Evolutionary conservation across 441 rosid species (phyloP), one percentile per base, ranked within the genome.

Genomic region (Adansonia madagascariensis): DNA sequence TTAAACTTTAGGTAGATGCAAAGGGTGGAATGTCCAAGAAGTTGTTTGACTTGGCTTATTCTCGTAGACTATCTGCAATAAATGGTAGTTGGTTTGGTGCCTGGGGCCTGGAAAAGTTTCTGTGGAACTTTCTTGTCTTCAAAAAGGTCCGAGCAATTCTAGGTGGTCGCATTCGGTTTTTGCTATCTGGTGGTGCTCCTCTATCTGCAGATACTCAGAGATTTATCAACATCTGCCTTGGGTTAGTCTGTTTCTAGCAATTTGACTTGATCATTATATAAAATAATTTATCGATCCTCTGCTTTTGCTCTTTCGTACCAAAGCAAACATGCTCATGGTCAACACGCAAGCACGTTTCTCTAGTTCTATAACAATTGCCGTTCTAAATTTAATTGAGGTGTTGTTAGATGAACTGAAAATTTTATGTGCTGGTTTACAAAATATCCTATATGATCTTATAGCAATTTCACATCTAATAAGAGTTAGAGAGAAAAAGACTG

Each of bases 131-230:
- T 79, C 88, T 94, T 77, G 98, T 96, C 79, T 96, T 96, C 75
- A 82, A 83, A 74, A 93, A 93, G 87, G 93, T 96, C 80, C 88
- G 82, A 77, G 97, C 98, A 60, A 82, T 93, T 77, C 78, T 96
- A 85, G 99, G 99, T 80, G 97, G 99, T 73, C 91, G 82, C 50
- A 81, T 94, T 72, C 98, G 99, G 31, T 96, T 93, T 84, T 79
- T 96, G 86, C 94, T 96, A 72, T 96, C 98, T 62, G 99, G 99
- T 15, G 99, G 99, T 81, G 98, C 99, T 76, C 99, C 99, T 68
- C 92, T 96, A 81, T 93, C 98, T 77, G 91, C 85, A 81, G 98
- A 92, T 81, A 94, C 99, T 78, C 99, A 96, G 85, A 94, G 98
- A 92, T 94, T 94, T 85, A 94, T 96, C 89, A 96, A 93, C 89